Evolutionary conservation across 441 rosid species (phyloP).

Genomic region (Populus hybrid): DNA sequence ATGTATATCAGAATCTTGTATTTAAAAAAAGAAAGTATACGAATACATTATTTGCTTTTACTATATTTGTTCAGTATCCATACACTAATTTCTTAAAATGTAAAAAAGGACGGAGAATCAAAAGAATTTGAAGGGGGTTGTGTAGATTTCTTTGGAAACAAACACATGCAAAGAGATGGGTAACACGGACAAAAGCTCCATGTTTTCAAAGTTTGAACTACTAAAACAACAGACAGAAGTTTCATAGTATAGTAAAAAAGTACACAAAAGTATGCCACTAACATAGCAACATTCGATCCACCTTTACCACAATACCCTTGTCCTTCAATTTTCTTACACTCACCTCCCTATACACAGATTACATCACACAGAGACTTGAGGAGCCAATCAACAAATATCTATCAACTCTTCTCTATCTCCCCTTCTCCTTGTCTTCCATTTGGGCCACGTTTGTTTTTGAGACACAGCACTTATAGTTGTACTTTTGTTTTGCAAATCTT

Average conservation of each 20-base stretch:
- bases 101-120: not conserved
- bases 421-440: not conserved
- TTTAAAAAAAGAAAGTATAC: too few relatives aligned
- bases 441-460: constrained; percentile 12
- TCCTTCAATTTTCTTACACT: constrained; percentile 1
- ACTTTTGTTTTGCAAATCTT: constrained; percentile 20
- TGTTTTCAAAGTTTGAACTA: not conserved
- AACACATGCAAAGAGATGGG: not conserved
- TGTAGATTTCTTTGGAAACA: not conserved
- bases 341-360: not conserved
- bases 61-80: too few relatives aligned
- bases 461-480: constrained; percentile 2
- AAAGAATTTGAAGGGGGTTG: not conserved
- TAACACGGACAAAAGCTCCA: not conserved
- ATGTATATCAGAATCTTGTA: too few relatives aligned
- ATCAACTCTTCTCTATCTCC: constrained; percentile 9
- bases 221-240: not conserved
- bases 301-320: constrained; percentile 23
- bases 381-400: constrained; percentile 43
- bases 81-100: not conserved
- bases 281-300: not conserved
- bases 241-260: not conserved
- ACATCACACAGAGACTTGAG: constrained; percentile 6
- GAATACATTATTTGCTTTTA: too few relatives aligned
- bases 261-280: not conserved